Evolutionary conservation across 2,329 filamentous ascomycete species (phyloP).

Genomic region (Purpureocillium takamizusanense): DNA sequence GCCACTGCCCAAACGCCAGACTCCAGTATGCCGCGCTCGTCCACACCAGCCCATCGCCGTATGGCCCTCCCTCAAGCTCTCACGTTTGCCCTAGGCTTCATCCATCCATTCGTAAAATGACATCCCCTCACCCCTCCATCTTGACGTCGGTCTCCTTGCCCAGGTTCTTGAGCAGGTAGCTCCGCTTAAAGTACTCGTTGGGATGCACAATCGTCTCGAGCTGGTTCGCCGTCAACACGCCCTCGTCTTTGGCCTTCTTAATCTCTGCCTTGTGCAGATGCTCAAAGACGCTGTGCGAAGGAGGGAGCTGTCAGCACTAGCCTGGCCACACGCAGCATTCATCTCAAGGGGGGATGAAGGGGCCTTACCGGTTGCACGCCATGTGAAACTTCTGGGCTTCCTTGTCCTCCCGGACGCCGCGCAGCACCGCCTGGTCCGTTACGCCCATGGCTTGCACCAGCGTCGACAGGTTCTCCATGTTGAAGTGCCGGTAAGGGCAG

Average conservation of each 20-base stretch:
- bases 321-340: too few relatives aligned
- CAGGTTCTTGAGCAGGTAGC: conserved; percentile 78
- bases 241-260: conserved; percentile 66
- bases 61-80: too few relatives aligned
- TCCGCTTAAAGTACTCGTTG: conserved; percentile 96
- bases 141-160: conserved; percentile 46
- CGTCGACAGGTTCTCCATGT: conserved; percentile 70
- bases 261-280: conserved; percentile 72
- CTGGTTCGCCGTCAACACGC: conserved; percentile 62
- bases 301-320: too few relatives aligned
- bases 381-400: conserved; percentile 85
- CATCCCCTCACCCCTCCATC: conserved; percentile 40
- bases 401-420: conserved; percentile 80
- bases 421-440: conserved; percentile 65
- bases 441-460: conserved; percentile 75
- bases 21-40: conserved; percentile 8
- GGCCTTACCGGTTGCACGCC: conserved; percentile 73
- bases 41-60: conserved; percentile 6
- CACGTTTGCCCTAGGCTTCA: neutral
- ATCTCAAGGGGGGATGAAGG: neutral
- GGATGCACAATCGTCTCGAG: conserved; percentile 94
- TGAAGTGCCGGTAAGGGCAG: conserved; percentile 94
- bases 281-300: conserved; percentile 65
- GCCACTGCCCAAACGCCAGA: conserved; percentile 10
- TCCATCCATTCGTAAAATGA: conserved; percentile 7